Conservation (phyloP, 106 monocot genomes). For the Dioscorea zingiberensis region DNA sequence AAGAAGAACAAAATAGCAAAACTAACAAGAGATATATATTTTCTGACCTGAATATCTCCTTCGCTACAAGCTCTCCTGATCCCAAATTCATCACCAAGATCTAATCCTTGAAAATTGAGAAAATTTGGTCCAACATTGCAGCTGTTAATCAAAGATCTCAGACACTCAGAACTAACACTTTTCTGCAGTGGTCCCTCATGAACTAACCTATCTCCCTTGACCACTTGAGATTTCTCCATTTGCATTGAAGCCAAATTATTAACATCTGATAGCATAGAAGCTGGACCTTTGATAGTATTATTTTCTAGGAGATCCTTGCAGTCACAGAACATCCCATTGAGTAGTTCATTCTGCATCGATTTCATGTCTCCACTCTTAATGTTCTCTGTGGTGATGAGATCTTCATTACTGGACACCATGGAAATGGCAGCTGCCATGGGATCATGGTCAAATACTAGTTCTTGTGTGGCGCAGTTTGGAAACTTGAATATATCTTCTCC, state of each 20-base stretch:
- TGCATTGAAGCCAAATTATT: conserved; percentile 32
- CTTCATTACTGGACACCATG: conserved; percentile 29
- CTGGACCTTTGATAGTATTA: conserved; percentile 30
- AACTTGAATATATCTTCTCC: conserved; percentile 74
- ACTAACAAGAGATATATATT: too few relatives aligned
- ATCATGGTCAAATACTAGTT: conserved; percentile 21
- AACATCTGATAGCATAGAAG: conserved; percentile 33
- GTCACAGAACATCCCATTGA: conserved; percentile 63
- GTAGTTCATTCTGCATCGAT: conserved; percentile 28
- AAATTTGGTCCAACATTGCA: conserved; percentile 33
- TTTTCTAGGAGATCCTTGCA: conserved; percentile 45
- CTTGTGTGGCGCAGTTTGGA: conserved; percentile 54
- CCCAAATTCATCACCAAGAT: conserved; percentile 18
- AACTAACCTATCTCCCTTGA: conserved; percentile 11
- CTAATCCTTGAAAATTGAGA: conserved; percentile 44
- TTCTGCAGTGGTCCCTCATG: conserved; percentile 39
- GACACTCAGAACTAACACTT: conserved; percentile 54
- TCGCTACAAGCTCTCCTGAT: conserved; percentile 33
- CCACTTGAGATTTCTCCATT: conserved; percentile 15
- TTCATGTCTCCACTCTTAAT: conserved; percentile 20
- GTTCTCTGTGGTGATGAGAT: conserved; percentile 15
- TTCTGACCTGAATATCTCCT: conserved; percentile 48
- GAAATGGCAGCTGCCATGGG: conserved; percentile 35
- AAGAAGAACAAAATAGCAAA: too few relatives aligned
- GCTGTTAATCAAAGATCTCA: conserved; percentile 32